These are phyloP conservation scores for Hygrocybe coccinea DNA, from an alignment of 768 basidiomycete genomes.

Conservation along the genomic window DNA sequence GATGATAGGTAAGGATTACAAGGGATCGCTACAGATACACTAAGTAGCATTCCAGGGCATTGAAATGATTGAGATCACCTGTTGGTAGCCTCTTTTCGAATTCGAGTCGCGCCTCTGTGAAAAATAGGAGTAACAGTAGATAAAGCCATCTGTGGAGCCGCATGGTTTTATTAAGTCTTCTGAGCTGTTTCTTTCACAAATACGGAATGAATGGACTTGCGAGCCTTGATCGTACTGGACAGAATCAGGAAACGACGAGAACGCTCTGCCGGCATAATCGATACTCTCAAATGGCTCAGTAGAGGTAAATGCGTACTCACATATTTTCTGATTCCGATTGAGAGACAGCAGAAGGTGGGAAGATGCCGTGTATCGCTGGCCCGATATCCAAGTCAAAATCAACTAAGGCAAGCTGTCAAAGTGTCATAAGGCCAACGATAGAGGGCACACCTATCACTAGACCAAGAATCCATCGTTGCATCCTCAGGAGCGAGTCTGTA, in stretches of 20 bases:
- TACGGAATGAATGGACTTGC: conserved; percentile 81
- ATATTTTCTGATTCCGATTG: conserved; percentile 76
- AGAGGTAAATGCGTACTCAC: conserved; percentile 42
- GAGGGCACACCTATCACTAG: conserved; percentile 7
- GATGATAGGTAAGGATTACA: conserved; percentile 73
- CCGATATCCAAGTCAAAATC: conserved; percentile 89
- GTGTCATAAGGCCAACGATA: neutral
- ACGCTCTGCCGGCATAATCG: conserved; percentile 54
- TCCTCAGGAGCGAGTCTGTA: conserved; percentile 4
- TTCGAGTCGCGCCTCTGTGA: conserved; percentile 59
- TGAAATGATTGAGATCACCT: conserved; percentile 40
- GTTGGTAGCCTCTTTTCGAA: conserved; percentile 75
- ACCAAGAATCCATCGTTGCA: conserved; percentile 13
- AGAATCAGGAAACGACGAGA: conserved; percentile 90
- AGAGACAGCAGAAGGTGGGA: conserved; percentile 60
- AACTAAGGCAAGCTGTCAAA: conserved; percentile 39
- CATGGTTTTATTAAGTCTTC: conserved; percentile 15
- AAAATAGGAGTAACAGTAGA: conserved; percentile 78
- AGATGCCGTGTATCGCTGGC: conserved; percentile 67
- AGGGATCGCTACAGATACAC: conserved; percentile 58
- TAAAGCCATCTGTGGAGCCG: conserved; percentile 52
- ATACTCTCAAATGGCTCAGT: neutral
- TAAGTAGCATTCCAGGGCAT: conserved; percentile 2
- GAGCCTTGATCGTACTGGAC: conserved; percentile 79
- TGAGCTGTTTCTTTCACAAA: conserved; percentile 47